phyloP scores from a whole-genome alignment of 257 asterid species.

The Oldenlandia corymbosa region DNA sequence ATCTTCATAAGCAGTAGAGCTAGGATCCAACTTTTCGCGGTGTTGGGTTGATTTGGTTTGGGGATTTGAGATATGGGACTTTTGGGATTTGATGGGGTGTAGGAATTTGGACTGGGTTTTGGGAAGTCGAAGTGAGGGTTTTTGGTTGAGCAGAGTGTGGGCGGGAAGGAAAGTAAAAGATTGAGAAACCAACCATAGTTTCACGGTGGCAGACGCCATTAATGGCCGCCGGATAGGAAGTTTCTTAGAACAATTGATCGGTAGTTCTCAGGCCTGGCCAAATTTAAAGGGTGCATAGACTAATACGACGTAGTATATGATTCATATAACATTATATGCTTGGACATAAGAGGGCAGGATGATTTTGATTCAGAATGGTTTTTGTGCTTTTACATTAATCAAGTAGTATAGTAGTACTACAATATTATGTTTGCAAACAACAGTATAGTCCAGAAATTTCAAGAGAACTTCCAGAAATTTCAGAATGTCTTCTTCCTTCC shows the following conservation, averaged over 20 bases:
- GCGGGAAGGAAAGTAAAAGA: constrained; percentile 17
- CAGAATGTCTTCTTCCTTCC: constrained; percentile 17
- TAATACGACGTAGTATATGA: no score
- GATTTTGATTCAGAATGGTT: no score
- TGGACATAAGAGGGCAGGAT: no score
- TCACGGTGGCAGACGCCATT: constrained; percentile 16
- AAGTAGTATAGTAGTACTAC: no score
- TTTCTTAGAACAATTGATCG: no score
- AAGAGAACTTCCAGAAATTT: constrained; percentile 12
- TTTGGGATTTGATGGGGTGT: constrained; percentile 18
- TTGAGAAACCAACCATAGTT: constrained; percentile 19
- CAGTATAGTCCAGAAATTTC: background rate
- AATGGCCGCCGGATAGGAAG: background rate
- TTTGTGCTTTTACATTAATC: no score
- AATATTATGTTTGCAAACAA: no score
- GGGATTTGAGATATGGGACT: constrained; percentile 23
- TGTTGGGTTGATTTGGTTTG: constrained; percentile 4
- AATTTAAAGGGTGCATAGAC: no score
- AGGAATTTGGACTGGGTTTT: constrained; percentile 16
- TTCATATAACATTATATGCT: no score
- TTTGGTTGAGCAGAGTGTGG: constrained; percentile 11
- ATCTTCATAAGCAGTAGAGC: constrained; percentile 10
- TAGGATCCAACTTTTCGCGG: no score
- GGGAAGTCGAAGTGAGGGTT: constrained; percentile 2
- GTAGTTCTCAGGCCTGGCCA: no score